Evolutionary conservation across 1,284 basidiomycete species (phyloP), one percentile per base, ranked within the genome.

Genomic region (Caloboletus firmus): DNA sequence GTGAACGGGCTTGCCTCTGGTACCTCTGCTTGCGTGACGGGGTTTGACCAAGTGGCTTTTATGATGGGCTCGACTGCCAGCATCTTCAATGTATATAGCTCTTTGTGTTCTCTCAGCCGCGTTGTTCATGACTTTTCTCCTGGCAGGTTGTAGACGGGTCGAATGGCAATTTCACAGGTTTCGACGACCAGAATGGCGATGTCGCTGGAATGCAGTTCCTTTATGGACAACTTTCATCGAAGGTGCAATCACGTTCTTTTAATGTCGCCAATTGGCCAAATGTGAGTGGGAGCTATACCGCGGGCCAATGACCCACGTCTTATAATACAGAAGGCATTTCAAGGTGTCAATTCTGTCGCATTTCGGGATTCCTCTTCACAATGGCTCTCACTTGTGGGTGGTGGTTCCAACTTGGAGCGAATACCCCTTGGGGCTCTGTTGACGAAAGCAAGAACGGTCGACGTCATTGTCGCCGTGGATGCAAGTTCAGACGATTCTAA

Each of bases 381-480:
- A 12, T 83, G 78, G 78, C 66, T 87, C 12, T 77, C 82, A 40
- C 74, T 87, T 32, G 74, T 87, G 34, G 85, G 85, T 61, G 84
- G 84, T 1, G 72, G 79, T 22, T 81, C 81, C 5, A 85, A 85
- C 57, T 56, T 60, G 26, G 84, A 88, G 62, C 87, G 86, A 59
- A 70, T 89, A 17, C 89, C 89, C 0, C 75, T 87, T 22, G 81
- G 79, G 11, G 79, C 84, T 5, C 66, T 88, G 9, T 76, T 91
- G 52, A 82, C 88, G 41, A 84, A 80, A 43, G 79, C 80, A 1
- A 77, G 89, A 41, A 73, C 63, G 0, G 51, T 91, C 28, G 89
- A 92, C 65, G 76, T 86, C 5, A 76, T 92, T 50, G 76, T 92
- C n/a, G 85, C 82, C 2, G 66, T 88, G 9, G 90, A 92, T 62